These are phyloP conservation scores for Poa pratensis DNA, from an alignment of 176 grass and related monocot genomes.

Conservation along the genomic window DNA sequence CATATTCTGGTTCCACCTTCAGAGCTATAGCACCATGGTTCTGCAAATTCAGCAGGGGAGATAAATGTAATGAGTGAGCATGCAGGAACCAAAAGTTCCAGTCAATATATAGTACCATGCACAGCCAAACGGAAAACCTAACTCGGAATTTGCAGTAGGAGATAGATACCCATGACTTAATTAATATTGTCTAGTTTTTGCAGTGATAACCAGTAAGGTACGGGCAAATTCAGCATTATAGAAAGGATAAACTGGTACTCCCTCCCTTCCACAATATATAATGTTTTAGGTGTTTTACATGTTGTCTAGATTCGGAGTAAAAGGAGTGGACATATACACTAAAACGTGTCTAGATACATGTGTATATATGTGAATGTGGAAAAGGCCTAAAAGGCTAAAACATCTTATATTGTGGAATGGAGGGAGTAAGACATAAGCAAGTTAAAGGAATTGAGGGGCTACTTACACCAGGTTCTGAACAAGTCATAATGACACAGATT, in stretches of 20 bases:
- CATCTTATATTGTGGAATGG: no score
- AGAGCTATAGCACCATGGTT: conserved; percentile 36
- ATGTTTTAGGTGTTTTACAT: no score
- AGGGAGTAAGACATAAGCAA: not conserved
- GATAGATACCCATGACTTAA: not conserved
- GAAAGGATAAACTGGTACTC: not conserved
- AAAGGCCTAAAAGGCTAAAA: no score
- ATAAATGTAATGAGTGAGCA: conserved; percentile 22
- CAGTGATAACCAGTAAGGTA: not conserved
- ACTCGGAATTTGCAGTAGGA: conserved; percentile 18
- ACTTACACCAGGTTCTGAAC: not conserved
- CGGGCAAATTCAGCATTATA: conserved; percentile 9
- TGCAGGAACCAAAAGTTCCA: not conserved
- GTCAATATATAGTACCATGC: conserved; percentile 2
- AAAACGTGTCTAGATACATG: no score
- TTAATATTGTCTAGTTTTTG: conserved; percentile 26
- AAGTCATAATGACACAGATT: not conserved
- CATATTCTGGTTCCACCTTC: conserved; percentile 51
- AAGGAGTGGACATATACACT: no score
- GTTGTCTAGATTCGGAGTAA: no score
- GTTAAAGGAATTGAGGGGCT: not conserved
- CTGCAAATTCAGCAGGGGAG: conserved; percentile 40
- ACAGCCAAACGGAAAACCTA: not conserved
- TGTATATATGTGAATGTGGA: no score
- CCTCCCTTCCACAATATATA: no score